phyloP scores from a whole-genome alignment of 371 early-diverging fungal genomes.

The Coemansia sp. region DNA sequence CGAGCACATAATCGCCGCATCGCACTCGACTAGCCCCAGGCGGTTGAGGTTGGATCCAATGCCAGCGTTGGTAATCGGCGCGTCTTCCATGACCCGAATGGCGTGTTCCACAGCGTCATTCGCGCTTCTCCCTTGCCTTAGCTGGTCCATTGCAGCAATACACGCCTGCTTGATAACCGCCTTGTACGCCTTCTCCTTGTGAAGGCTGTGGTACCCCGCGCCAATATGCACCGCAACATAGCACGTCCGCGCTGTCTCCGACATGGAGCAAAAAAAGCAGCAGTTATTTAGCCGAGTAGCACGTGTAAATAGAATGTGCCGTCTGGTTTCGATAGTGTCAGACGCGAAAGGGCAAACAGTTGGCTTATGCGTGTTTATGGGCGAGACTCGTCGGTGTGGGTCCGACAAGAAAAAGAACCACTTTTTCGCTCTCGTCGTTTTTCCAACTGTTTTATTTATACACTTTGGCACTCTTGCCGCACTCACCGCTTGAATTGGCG shows the following conservation, averaged over 20 bases:
- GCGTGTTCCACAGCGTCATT: conserved; percentile 37
- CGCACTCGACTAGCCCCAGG: conserved; percentile 77
- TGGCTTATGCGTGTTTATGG: too few relatives aligned
- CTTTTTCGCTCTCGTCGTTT: too few relatives aligned
- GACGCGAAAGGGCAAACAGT: too few relatives aligned
- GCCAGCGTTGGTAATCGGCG: conserved; percentile 59
- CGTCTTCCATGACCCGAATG: conserved; percentile 46
- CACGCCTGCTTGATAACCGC: conserved; percentile 41
- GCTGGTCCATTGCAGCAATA: conserved; percentile 20
- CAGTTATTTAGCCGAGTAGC: too few relatives aligned
- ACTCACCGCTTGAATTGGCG: too few relatives aligned
- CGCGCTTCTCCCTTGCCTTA: conserved; percentile 15
- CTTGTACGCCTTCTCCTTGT: conserved; percentile 35
- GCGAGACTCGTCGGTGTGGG: too few relatives aligned
- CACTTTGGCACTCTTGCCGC: too few relatives aligned
- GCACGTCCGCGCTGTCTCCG: not conserved
- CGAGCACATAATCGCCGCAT: conserved; percentile 82
- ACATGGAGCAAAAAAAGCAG: too few relatives aligned
- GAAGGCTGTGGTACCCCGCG: conserved; percentile 51
- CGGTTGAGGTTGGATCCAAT: conserved; percentile 80
- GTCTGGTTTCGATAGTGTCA: too few relatives aligned
- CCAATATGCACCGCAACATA: conserved; percentile 54
- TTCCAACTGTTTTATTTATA: too few relatives aligned
- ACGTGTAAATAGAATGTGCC: too few relatives aligned
- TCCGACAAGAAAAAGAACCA: too few relatives aligned